Base-by-base conservation (phyloP, 2,329 filamentous ascomycete genomes). In the Fusarium lyarnte region DNA sequence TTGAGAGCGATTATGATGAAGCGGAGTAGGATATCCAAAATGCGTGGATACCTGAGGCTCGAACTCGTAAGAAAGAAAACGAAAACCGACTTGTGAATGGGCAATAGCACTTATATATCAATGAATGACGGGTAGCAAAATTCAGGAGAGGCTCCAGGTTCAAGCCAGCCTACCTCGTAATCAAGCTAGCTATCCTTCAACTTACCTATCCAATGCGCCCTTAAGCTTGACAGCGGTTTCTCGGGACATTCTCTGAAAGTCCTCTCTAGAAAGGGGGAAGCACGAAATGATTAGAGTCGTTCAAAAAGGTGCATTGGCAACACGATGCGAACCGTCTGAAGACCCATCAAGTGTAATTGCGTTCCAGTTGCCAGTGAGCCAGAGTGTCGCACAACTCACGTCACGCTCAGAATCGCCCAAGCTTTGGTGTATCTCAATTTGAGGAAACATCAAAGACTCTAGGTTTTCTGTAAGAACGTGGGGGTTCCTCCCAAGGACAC, bases 401-500 rank as follows among this genome's bases (percentile, higher is more conserved):
- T 3, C 42, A 27, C 19, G 23, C 23, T 27, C 21, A 5, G 23
- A 45, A 11, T 45, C 23, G 42, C 42, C 17, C 11, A 45, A 12
- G 23, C 12, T 45, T 45, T 45, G 23, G 8, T 25, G 42, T 25
- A 45, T 27, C 3, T 45, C 23, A 19, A 45, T 45, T 27, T 11
- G 42, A 45, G 42, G 42, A 45, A 45, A 5, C 11, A 1, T 5
- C 11, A 45, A 45, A 5, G 6, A 27, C 17, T 19, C 42, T 45
- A 25, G 16, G 1, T 19, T 45, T 45, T 27, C 16, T 27, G 8
- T 45, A 9, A 29, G 11, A 21, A 19, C 23, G 13, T 7, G 42
- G 8, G 23, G 12, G 9, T 25, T 11, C 5, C 5, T 8, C 10
- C 16, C 1, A 25, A 1, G 41, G 6, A 11, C 10, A 43, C n/a